A percentile compares a stretch with the other conserved stretches of the same genome.
Conservation (phyloP, 1,139 yeast species). For the Protomyces lactucae-debilis region DNA sequence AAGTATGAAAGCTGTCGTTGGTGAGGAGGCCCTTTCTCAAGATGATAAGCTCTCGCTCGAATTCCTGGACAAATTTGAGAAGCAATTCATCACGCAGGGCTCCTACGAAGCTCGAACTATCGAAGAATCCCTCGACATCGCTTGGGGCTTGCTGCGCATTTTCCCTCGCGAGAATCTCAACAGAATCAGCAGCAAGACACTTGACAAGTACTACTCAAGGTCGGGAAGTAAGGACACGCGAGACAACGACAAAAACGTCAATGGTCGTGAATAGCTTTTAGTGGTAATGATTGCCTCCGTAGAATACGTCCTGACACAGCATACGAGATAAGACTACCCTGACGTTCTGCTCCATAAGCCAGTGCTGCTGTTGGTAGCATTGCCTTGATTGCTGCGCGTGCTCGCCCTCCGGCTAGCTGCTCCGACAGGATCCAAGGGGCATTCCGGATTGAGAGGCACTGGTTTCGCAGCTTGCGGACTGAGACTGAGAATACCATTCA, state of each 20-base stretch:
- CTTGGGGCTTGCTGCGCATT: conserved; percentile 96
- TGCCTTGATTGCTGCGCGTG: background rate
- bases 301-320: background rate
- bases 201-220: conserved; percentile 70
- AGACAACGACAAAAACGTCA: conserved; percentile 18
- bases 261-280: conserved; percentile 11
- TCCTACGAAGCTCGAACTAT: conserved; percentile 29
- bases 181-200: conserved; percentile 95
- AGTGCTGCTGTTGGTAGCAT: background rate
- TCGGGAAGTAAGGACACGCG: conserved; percentile 20
- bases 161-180: conserved; percentile 98
- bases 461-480: conserved; percentile 36
- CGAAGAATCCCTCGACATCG: conserved; percentile 95
- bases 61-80: conserved; percentile 95
- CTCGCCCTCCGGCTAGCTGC: background rate
- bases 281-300: background rate
- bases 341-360: background rate
- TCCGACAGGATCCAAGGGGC: conserved; percentile 16
- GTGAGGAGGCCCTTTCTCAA: conserved; percentile 97
- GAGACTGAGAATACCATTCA: conserved; percentile 41
- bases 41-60: conserved; percentile 96
- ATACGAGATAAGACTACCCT: background rate
- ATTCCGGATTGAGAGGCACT: conserved; percentile 19
- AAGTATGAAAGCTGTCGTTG: conserved; percentile 99
- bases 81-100: conserved; percentile 84